Conservation (phyloP, 2,329 filamentous ascomycete genomes). For the Alternaria tenuissima region DNA sequence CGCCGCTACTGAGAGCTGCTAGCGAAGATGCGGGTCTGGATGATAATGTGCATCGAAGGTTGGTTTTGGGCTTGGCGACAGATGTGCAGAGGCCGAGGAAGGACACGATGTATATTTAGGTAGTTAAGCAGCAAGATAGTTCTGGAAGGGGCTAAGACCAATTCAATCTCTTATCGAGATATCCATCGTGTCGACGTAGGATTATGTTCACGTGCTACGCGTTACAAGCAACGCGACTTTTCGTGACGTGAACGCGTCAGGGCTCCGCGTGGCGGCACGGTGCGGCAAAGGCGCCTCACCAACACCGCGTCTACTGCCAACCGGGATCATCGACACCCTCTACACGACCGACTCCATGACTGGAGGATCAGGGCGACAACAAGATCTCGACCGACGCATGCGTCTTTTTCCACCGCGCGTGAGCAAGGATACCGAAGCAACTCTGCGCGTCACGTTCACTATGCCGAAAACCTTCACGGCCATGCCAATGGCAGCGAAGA, state of each 20-base stretch:
- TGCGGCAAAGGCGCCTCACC: no score
- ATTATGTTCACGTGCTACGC: not conserved
- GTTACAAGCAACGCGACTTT: not conserved
- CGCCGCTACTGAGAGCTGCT: no score
- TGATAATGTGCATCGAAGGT: rapidly evolving
- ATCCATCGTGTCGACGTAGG: no score
- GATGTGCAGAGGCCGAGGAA: not conserved
- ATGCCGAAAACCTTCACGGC: not conserved
- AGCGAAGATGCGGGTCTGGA: rapidly evolving
- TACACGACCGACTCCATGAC: not conserved
- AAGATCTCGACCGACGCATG: rapidly evolving
- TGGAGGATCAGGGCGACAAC: rapidly evolving
- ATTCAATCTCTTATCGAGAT: no score
- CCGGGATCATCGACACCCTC: not conserved
- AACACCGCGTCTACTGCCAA: no score
- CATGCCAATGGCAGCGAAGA: not conserved
- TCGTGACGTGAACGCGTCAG: not conserved
- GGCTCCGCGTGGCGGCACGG: not conserved
- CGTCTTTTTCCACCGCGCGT: not conserved
- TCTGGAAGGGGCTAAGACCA: not conserved
- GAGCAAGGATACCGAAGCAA: not conserved
- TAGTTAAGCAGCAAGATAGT: no score
- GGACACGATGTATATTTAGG: not conserved
- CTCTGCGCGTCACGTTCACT: not conserved
- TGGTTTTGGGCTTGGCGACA: not conserved